Base-by-base conservation (phyloP, 2,329 filamentous ascomycete genomes). In the Pseudogymnoascus sp. region DNA sequence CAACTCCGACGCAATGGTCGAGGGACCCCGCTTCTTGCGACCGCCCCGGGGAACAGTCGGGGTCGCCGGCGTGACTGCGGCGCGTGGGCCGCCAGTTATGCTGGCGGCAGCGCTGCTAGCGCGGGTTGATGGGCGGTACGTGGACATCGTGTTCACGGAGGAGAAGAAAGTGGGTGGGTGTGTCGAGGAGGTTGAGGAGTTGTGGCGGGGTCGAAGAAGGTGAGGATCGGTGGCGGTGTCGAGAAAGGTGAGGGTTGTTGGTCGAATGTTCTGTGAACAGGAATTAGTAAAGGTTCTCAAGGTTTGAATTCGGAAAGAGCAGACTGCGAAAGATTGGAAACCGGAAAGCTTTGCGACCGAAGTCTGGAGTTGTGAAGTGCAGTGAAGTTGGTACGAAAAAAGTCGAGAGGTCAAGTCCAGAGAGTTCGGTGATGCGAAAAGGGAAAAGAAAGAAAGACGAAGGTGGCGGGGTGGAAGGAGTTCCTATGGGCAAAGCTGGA, bases 1-100 rank as follows among this genome's bases (percentile, higher is more conserved):
- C 50, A 56, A 56, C 50, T 56, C 50, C 50, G 50, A 56, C 10
- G 50, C 50, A 16, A 56, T 34, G 50, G 50, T 56, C 28, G 50
- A 56, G 50, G 50, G 50, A 34, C 50, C 50, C 50, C 50, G 50
- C 50, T 56, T 56, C 6, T 34, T 56, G 50, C 50, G 50, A 56
- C 25, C 50, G 10, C 28, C 50, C 34, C 50, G 50, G 28, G 50
- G 6, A 28, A 6, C 28, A 21, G 28, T 56, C n/a, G 50, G 50
- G 28, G 28, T 34, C 50, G 50, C 50, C 25, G 50, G 50, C 28
- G 50, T 56, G 16, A 16, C 28, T 21, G 25, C 28, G 28, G 28
- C 50, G n/a, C 50, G 50, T 10, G 50, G 8, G 28, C 50, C 28
- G n/a, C 50, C 50, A 56, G 50, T 56, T 34, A 34, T 56, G 28